Evolutionary conservation across 495 filamentous ascomycete genomes (phyloP), one percentile per base, ranked within the genome.

Genomic region (Immersiella caudata): DNA sequence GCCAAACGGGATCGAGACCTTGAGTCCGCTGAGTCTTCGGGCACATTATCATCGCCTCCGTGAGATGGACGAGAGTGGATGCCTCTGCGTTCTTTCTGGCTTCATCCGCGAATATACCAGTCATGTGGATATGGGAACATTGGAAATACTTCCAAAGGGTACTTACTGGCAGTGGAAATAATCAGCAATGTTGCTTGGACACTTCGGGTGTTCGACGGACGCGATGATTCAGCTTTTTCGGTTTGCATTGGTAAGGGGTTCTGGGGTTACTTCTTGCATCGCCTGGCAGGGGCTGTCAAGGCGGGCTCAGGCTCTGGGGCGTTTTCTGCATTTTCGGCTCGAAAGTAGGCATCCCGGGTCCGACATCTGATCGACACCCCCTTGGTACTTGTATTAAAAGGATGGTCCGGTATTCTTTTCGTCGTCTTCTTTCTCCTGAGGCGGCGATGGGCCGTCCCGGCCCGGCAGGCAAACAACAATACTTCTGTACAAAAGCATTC

Each of bases 11-110:
- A 82, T 16, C 71, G 76, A 25, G 82, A 83, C n/a, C 70, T 74
- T 26, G 81, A 82, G 71, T 83, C 81, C n/a, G n/a, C n/a, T 14
- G 82, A 84, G 69, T 84, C 81, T 24, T 83, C 81, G 12, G 82
- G 79, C 0, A 84, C 81, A 1, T 64, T 85, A 26, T 85, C 83
- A 0, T 84, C 83, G 12, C 82, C 82, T 6, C 83, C 82, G 9
- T 46, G 40, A 46, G 40, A 46, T 18, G 11, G 16, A 29, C 71
- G 46, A 62, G 49, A 63, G 62, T 20, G 55, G 18, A 40, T 70
- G 22, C 16, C 16, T 18, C 9, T 6, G 9, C 16, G 40, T 12
- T 46, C 40, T 27, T 0, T 2, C 0, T 2, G n/a, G n/a, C n/a
- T 33, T 33, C 29, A 8, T 33, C 29, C 29, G 8, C 29, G 8